Conservation (phyloP, 176 grass and related monocot species). For the Sorghum bicolor region DNA sequence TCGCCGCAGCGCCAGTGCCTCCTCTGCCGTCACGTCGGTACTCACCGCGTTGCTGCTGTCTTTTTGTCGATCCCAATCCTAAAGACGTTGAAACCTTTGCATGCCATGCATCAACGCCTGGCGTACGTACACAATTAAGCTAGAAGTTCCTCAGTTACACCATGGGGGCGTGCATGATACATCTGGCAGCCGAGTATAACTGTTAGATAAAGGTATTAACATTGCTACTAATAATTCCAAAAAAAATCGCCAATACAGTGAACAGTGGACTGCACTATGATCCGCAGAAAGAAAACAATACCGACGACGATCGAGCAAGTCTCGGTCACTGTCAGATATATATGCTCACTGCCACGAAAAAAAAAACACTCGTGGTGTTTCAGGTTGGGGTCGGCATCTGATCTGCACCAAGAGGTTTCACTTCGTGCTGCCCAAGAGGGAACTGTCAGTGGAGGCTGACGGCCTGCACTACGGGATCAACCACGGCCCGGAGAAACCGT, state of each 20-base stretch:
- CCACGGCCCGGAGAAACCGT: slow-evolving; percentile 23
- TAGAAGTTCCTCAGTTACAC: background rate
- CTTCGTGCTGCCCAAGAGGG: slow-evolving; percentile 75
- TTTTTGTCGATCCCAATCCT: background rate
- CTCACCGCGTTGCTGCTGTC: background rate
- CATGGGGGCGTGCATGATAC: background rate
- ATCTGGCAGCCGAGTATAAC: background rate
- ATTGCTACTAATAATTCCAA: background rate
- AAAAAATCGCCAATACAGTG: background rate
- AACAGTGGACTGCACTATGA: background rate
- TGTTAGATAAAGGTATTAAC: background rate
- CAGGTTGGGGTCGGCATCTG: slow-evolving; percentile 85
- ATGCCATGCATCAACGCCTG: background rate
- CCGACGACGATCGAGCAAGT: too few relatives aligned
- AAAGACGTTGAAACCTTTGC: too few relatives aligned
- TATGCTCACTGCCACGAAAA: background rate
- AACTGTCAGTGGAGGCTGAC: slow-evolving; percentile 41
- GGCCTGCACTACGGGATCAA: slow-evolving; percentile 41
- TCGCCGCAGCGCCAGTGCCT: slow-evolving; percentile 50
- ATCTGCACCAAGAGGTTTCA: slow-evolving; percentile 92
- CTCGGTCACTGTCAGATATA: background rate
- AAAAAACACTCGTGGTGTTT: background rate
- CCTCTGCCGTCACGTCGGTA: slow-evolving; percentile 70
- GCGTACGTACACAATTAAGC: background rate
- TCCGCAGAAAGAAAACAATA: background rate